Conservation (phyloP, 2,329 filamentous ascomycete species). For the Tolypocladium amazonense region DNA sequence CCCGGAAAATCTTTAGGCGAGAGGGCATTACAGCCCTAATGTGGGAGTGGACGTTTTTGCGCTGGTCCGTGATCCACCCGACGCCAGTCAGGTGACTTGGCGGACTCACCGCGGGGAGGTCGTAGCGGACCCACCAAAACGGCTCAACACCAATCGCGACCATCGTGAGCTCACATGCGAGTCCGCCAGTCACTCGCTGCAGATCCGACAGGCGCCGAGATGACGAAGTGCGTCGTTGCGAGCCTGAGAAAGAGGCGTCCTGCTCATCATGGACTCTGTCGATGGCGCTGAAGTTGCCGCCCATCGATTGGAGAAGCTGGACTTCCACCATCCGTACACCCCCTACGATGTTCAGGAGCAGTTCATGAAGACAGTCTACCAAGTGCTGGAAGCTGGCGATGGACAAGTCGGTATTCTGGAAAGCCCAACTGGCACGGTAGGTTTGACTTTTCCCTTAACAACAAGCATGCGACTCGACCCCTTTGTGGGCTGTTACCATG, state of each 20-base stretch:
- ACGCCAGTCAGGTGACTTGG: conserved; percentile 18
- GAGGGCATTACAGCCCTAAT: conserved; percentile 33
- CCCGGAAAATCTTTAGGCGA: conserved; percentile 25
- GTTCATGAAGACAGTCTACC: conserved; percentile 78
- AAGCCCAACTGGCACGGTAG: conserved; percentile 73
- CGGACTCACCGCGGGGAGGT: conserved; percentile 10
- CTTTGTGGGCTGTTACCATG: background rate
- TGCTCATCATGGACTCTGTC: background rate
- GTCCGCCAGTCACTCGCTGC: background rate
- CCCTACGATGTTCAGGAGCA: conserved; percentile 81
- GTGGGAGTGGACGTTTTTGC: conserved; percentile 3
- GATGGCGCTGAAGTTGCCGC: conserved; percentile 9
- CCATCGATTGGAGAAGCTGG: conserved; percentile 20
- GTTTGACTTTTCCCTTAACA: conserved; percentile 7
- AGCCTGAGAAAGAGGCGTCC: background rate
- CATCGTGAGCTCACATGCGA: background rate
- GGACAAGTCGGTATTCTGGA: conserved; percentile 83
- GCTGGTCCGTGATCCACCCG: conserved; percentile 1
- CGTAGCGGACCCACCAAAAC: conserved; percentile 9
- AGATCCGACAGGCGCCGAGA: background rate
- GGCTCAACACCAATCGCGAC: conserved; percentile 2
- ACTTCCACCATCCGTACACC: conserved; percentile 80
- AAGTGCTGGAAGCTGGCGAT: conserved; percentile 57
- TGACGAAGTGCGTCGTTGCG: background rate
- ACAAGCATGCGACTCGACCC: background rate